Evolutionary conservation across 108 stramenopile species (phyloP).

Genomic region (Cyclotella choctawhatcheeana): DNA sequence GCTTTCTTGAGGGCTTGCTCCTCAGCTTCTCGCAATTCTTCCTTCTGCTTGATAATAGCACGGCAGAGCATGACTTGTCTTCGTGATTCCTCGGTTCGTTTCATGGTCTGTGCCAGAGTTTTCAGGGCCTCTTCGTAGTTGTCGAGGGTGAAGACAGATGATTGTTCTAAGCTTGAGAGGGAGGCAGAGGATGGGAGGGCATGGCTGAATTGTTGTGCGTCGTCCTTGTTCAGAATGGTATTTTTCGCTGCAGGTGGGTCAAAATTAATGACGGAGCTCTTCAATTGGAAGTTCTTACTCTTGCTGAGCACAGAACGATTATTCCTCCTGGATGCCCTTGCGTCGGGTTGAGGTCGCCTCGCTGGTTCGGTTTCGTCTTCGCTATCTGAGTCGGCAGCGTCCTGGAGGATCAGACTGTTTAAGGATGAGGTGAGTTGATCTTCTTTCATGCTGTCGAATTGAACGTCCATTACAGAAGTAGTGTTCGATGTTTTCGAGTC

Average conservation of each 20-base stretch:
- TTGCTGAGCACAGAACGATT: neutral
- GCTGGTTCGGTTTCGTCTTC: neutral
- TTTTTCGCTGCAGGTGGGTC: neutral
- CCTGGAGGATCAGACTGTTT: neutral
- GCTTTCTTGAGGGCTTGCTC: neutral
- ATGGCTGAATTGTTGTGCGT: neutral
- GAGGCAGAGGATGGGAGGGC: neutral
- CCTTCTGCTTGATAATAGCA: slow-evolving; percentile 1
- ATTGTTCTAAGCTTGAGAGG: neutral
- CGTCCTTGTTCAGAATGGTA: neutral
- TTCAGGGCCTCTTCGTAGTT: slow-evolving; percentile 38
- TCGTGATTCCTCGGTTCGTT: slow-evolving; percentile 42
- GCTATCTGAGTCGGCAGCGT: neutral
- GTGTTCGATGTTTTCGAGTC: neutral
- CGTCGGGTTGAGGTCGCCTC: neutral
- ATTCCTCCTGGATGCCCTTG: neutral
- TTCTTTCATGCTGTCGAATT: slow-evolving; percentile 7
- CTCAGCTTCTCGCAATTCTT: neutral
- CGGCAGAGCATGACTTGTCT: slow-evolving; percentile 39
- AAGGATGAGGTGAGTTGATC: slow-evolving; percentile 2
- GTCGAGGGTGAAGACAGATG: slow-evolving; percentile 8
- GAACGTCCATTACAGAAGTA: neutral
- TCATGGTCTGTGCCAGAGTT: slow-evolving; percentile 44
- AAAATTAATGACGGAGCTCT: neutral
- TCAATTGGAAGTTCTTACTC: neutral